Percentiles rank a stretch among this genome's conserved stretches.
These are phyloP conservation scores for Diaporthe vaccinii DNA, from an alignment of 2,329 filamentous ascomycete genomes.

Conservation along the genomic window DNA sequence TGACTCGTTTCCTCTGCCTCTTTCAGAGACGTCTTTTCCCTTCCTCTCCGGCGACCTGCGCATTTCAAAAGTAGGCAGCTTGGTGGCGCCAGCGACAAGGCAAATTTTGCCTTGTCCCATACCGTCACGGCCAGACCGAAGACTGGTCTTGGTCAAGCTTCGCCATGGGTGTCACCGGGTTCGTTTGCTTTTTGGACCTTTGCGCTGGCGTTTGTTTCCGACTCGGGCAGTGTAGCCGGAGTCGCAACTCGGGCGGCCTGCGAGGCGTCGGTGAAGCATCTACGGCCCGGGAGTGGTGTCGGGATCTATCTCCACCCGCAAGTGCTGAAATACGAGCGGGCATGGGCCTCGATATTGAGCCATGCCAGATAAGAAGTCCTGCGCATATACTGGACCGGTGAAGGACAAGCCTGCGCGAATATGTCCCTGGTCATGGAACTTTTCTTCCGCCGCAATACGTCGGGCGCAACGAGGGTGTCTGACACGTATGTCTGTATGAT, in stretches of 20 bases:
- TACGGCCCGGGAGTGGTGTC: neutral
- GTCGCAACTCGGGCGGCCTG: neutral
- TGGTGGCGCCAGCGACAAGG: neutral
- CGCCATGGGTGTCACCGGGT: neutral
- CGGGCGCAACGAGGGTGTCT: neutral
- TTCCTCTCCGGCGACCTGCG: neutral
- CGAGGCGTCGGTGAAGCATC: neutral
- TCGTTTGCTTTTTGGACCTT: neutral
- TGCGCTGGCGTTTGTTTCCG: neutral
- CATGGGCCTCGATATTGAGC: neutral
- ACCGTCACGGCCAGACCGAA: neutral
- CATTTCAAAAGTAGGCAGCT: neutral
- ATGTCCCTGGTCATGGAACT: neutral
- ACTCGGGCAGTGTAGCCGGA: neutral
- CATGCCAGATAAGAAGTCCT: neutral
- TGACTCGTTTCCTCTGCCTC: neutral
- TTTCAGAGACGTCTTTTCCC: neutral
- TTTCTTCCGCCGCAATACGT: neutral
- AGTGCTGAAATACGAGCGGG: neutral
- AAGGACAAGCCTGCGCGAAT: neutral
- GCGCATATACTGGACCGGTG: neutral
- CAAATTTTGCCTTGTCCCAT: neutral
- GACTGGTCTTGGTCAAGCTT: neutral
- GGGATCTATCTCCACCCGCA: neutral
- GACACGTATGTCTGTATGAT: conserved; percentile 2